These are phyloP conservation scores for Hymenoscyphus infarciens DNA, from an alignment of 2,329 filamentous ascomycete species.

Conservation along the genomic window DNA sequence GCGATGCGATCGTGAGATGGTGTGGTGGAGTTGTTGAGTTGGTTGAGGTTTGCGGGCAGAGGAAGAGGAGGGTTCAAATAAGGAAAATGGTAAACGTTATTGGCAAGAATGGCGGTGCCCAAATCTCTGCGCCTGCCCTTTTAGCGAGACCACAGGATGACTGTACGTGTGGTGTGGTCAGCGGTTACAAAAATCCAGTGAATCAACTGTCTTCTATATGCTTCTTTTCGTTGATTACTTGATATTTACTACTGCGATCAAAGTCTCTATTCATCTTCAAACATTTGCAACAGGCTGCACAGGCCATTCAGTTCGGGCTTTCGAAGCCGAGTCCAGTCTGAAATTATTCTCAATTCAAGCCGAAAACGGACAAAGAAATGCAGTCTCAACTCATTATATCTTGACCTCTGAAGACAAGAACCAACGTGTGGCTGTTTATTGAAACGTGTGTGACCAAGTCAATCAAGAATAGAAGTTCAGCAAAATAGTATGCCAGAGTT, in stretches of 20 bases:
- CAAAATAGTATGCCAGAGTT: background rate
- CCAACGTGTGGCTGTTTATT: background rate
- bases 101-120: slow-evolving; percentile 9
- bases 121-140: slow-evolving; percentile 9
- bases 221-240: slow-evolving; percentile 2
- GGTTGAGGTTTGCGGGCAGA: background rate
- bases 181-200: slow-evolving; percentile 5
- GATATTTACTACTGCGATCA: background rate
- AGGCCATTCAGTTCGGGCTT: background rate
- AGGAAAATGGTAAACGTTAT: slow-evolving; percentile 4
- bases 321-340: background rate
- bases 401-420: background rate
- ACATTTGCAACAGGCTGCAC: background rate
- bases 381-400: background rate
- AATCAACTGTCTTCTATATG: background rate
- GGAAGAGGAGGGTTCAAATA: slow-evolving; percentile 8
- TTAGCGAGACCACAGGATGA: slow-evolving; percentile 14
- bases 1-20: slow-evolving; percentile 4
- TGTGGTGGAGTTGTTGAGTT: slow-evolving; percentile 6
- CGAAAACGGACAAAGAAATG: slow-evolving; percentile 3
- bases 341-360: background rate
- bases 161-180: slow-evolving; percentile 11
- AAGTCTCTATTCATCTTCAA: background rate
- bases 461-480: background rate
- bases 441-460: background rate